Percentiles rank a stretch among this genome's conserved stretches.
Evolutionary conservation across 805 yeast genomes (phyloP).

Genomic region (Candida ipomoeae): DNA sequence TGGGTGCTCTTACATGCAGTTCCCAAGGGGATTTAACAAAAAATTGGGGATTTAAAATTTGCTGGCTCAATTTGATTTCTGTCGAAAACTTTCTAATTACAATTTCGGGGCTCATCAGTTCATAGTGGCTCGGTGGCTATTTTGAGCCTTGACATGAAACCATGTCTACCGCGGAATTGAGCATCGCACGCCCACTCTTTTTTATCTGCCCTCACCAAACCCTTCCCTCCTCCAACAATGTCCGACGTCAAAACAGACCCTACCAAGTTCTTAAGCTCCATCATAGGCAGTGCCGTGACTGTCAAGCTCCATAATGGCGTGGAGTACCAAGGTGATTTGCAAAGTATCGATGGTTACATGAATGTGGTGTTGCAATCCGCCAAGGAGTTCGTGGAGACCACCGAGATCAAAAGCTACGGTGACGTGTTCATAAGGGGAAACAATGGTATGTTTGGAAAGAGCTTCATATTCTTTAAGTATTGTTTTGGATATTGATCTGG

Average conservation of each 20-base stretch:
- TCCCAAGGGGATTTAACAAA: too few relatives aligned
- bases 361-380: conserved; percentile 83
- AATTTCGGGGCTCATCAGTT: too few relatives aligned
- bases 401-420: conserved; percentile 49
- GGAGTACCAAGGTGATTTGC: conserved; percentile 59
- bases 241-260: conserved; percentile 47
- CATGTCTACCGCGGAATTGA: not conserved
- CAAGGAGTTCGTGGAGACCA: conserved; percentile 55
- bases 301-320: conserved; percentile 87
- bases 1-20: too few relatives aligned
- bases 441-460: conserved; percentile 52
- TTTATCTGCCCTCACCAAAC: conserved; percentile 1
- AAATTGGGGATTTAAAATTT: too few relatives aligned
- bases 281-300: conserved; percentile 73
- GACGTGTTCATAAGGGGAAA: conserved; percentile 88
- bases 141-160: too few relatives aligned
- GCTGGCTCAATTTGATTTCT: too few relatives aligned
- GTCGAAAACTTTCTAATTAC: too few relatives aligned
- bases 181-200: conserved; percentile 7
- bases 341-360: conserved; percentile 96
- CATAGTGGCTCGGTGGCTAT: too few relatives aligned
- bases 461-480: too few relatives aligned
- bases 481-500: too few relatives aligned
- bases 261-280: conserved; percentile 71
- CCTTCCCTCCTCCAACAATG: conserved; percentile 5